phyloP scores from a whole-genome alignment of 2,329 filamentous ascomycete genomes.

The Tolypocladium sp. region DNA sequence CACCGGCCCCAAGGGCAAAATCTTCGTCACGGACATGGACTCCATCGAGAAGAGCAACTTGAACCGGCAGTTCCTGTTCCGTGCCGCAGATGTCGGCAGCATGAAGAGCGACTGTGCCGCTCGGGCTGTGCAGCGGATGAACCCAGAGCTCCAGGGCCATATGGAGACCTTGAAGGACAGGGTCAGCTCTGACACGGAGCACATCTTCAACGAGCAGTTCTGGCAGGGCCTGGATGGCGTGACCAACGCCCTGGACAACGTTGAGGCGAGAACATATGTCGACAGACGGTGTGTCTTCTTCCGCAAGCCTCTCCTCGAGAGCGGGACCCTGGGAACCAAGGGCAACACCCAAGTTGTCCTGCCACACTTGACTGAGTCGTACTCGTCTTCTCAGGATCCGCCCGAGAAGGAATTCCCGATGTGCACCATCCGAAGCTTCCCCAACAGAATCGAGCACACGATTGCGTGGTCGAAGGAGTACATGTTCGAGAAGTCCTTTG shows the following conservation, averaged over 20 bases:
- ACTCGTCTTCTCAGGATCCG: constrained; percentile 89
- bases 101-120: constrained; percentile 96
- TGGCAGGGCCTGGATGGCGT: constrained; percentile 84
- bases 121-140: constrained; percentile 86
- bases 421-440: constrained; percentile 95
- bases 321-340: constrained; percentile 96
- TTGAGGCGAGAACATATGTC: constrained; percentile 93
- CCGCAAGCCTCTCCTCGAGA: constrained; percentile 92
- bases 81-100: constrained; percentile 83
- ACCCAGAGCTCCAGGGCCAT: constrained; percentile 80
- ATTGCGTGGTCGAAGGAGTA: constrained; percentile 93
- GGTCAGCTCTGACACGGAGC: constrained; percentile 84
- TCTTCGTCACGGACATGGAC: constrained; percentile 94
- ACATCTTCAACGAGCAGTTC: constrained; percentile 89
- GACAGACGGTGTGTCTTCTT: constrained; percentile 97
- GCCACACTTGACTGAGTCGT: constrained; percentile 87
- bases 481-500: constrained; percentile 88
- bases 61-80: constrained; percentile 94
- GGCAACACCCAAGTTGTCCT: constrained; percentile 96
- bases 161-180: constrained; percentile 82
- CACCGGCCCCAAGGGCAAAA: constrained; percentile 78
- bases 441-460: constrained; percentile 96
- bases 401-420: constrained; percentile 98
- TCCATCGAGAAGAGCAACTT: constrained; percentile 98
- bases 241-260: constrained; percentile 95